Evolutionary conservation across 1,139 yeast species (phyloP).

Genomic region (Lodderomyces beijingensis): DNA sequence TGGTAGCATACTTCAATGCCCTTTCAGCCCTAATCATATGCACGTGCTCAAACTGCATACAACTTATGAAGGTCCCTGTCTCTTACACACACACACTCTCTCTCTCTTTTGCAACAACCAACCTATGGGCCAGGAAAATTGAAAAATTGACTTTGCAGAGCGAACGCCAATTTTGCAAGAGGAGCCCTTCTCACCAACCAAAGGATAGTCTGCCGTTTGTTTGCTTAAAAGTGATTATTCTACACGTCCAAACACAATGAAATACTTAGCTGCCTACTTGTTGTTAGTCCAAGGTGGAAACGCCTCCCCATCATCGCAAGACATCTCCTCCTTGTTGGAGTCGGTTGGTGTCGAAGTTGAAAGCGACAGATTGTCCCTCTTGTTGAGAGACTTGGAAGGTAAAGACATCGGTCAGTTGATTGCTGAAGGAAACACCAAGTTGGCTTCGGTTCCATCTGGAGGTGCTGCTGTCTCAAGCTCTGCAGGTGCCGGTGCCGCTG

Average conservation of each 20-base stretch:
- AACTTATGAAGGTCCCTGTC: no score
- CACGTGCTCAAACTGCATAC: no score
- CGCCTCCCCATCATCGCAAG: slow-evolving; percentile 71
- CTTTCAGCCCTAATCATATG: slow-evolving; percentile 1
- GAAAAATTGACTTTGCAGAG: no score
- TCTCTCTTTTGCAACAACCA: no score
- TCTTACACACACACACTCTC: no score
- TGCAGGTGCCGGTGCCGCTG: slow-evolving; percentile 40
- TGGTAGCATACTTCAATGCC: no score
- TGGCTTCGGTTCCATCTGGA: slow-evolving; percentile 80
- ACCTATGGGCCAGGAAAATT: no score
- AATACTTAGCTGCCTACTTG: slow-evolving; percentile 89
- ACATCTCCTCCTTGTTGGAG: slow-evolving; percentile 66
- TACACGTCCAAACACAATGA: slow-evolving; percentile 40
- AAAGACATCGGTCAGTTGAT: slow-evolving; percentile 71
- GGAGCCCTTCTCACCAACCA: no score
- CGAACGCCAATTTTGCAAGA: no score
- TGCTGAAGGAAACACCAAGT: slow-evolving; percentile 77
- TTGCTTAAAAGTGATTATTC: slow-evolving; percentile 61
- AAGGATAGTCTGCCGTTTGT: slow-evolving; percentile 55
- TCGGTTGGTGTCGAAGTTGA: slow-evolving; percentile 79
- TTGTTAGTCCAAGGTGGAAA: slow-evolving; percentile 84
- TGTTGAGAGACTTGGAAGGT: slow-evolving; percentile 72
- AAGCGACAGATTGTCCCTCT: slow-evolving; percentile 62
- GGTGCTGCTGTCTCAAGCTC: slow-evolving; percentile 70